Conservation (phyloP, 495 filamentous ascomycete genomes). For the Penicillium cinerascens region DNA sequence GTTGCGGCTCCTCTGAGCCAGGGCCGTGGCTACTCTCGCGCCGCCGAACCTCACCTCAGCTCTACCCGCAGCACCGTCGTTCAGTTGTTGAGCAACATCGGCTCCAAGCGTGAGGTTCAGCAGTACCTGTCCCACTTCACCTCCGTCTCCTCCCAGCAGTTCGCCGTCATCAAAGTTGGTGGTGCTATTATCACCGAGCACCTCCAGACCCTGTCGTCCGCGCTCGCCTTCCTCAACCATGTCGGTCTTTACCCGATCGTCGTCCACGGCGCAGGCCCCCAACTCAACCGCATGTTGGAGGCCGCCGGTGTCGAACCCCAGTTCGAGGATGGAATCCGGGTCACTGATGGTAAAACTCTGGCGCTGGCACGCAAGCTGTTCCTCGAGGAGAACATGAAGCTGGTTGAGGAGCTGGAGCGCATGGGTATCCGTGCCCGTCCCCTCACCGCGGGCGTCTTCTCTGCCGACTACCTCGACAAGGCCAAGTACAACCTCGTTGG, state of each 20-base stretch:
- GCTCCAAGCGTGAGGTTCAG: constrained; percentile 94
- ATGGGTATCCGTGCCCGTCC: constrained; percentile 89
- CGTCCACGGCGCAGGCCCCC: constrained; percentile 93
- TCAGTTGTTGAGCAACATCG: constrained; percentile 92
- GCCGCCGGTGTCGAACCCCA: constrained; percentile 90
- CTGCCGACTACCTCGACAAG: constrained; percentile 91
- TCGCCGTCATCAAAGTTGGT: constrained; percentile 98
- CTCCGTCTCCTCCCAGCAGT: constrained; percentile 94
- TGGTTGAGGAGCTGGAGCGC: constrained; percentile 87
- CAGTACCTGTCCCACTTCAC: constrained; percentile 98
- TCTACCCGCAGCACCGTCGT: constrained; percentile 85
- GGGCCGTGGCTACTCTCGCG: constrained; percentile 45
- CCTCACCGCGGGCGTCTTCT: constrained; percentile 90
- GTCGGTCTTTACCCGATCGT: constrained; percentile 95
- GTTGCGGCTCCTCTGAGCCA: constrained; percentile 27
- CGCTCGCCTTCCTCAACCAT: constrained; percentile 88
- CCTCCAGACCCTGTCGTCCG: constrained; percentile 81
- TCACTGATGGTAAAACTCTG: constrained; percentile 95
- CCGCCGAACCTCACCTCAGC: constrained; percentile 45
- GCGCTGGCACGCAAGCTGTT: constrained; percentile 88
- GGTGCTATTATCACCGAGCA: constrained; percentile 97
- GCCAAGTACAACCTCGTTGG: constrained; percentile 93
- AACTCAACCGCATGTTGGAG: constrained; percentile 91
- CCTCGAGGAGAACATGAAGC: constrained; percentile 91
- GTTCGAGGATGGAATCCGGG: constrained; percentile 93